Base-by-base conservation (phyloP, 345 rosid genomes). In the Linum trigynum region DNA sequence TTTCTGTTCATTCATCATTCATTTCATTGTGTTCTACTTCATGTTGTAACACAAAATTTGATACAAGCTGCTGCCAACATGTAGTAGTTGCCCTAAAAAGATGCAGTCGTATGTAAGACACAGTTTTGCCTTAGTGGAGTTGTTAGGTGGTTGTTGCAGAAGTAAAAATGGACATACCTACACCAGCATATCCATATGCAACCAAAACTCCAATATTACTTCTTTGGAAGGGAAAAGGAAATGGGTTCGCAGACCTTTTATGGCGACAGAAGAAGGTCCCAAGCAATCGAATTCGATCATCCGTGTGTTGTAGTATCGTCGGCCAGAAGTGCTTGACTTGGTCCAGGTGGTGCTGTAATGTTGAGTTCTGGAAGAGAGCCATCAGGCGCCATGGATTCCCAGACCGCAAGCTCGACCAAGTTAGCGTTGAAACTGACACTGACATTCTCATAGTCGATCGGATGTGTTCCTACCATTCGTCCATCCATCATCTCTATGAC, bases 401-500 rank as follows among this genome's bases (percentile, higher is more conserved):
- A 70, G 12, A 69, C 62, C 48, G 80, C 77, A 3, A 71, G 67
- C 55, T 76, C 77, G 8, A 65, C 64, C 40, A 4, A 7, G 50
- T 58, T 39, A 38, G 61, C 56, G 14, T 72, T 53, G 36, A 66
- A 38, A 17, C 50, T 7, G 40, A 3, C 35, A 3, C 9, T 58
- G 71, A 61, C 64, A 67, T 69, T 68, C 50, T 43, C 50, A 43
- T 5, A 43, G 50, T 16, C 58, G 39, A 66, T 48, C 3, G 35
- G 65, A 45, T 51, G 64, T 65, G 61, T 61, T 61, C 57, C 74
- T 35, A 23, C 63, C 3, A 71, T 48, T 39, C 64, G 62, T 2
- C 81, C 76, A 59, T 75, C 76, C 61, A 77, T 70, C 64, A 71
- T 59, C 74, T 4, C 67, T 69, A 71, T 3, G 23, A 62, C 67